These are phyloP conservation scores for Phyllosticta citrichinensis DNA, from an alignment of 2,329 filamentous ascomycete genomes.

Conservation along the genomic window DNA sequence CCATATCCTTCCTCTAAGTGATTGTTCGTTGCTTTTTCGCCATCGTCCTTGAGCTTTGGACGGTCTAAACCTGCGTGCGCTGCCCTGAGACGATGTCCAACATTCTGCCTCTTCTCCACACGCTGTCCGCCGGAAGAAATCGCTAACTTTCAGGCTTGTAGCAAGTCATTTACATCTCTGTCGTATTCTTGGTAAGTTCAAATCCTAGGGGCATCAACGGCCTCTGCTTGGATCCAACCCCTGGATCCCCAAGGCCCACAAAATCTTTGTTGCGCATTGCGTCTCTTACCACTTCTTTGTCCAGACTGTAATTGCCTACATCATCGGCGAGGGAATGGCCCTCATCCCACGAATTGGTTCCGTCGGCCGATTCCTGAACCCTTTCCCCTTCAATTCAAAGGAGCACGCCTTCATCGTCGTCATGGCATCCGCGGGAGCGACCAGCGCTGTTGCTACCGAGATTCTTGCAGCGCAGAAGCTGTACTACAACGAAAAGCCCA, in stretches of 20 bases:
- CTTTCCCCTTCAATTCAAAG: conserved; percentile 27
- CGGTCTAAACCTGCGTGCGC: too few relatives aligned
- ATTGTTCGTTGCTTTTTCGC: too few relatives aligned
- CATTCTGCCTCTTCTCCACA: too few relatives aligned
- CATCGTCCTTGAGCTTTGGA: too few relatives aligned
- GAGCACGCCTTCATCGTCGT: conserved; percentile 21
- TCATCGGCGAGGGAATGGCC: conserved; percentile 32
- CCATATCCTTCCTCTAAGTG: too few relatives aligned
- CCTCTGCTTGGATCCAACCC: too few relatives aligned
- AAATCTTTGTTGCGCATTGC: too few relatives aligned
- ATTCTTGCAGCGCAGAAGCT: conserved; percentile 10
- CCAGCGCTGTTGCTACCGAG: conserved; percentile 7
- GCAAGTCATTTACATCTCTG: conserved; percentile 35
- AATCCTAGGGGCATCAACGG: too few relatives aligned
- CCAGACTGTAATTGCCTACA: conserved; percentile 32
- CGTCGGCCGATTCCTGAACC: conserved; percentile 31
- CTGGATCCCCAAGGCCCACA: too few relatives aligned
- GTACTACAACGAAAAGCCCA: conserved; percentile 5
- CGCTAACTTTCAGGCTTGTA: neutral
- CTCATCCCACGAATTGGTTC: conserved; percentile 26
- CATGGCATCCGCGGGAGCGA: conserved; percentile 11
- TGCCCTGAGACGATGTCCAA: too few relatives aligned
- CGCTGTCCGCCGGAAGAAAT: too few relatives aligned
- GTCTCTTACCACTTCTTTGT: too few relatives aligned
- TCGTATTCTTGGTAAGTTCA: conserved; percentile 29